Conservation (phyloP, 306 rosid species). For the Begonia loranthoides region DNA sequence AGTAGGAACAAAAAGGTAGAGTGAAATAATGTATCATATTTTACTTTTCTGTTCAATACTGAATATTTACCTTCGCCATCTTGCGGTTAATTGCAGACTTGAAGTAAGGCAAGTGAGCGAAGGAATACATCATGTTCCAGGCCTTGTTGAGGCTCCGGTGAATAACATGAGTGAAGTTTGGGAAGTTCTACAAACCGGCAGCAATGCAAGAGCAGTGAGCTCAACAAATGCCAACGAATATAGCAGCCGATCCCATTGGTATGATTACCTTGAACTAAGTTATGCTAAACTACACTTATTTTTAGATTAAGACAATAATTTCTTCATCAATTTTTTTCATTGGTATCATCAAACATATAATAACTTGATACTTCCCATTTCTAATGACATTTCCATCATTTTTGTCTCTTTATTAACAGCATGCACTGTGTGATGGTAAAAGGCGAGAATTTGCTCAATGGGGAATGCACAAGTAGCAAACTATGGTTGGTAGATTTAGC, state of each 20-base stretch:
- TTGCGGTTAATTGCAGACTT: conserved; percentile 36
- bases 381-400: neutral
- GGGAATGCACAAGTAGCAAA: conserved; percentile 88
- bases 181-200: conserved; percentile 95
- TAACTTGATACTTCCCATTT: neutral
- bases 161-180: conserved; percentile 79
- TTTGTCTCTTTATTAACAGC: conserved; percentile 31
- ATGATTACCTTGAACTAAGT: no score
- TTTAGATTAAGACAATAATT: no score
- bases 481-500: conserved; percentile 96
- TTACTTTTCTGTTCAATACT: neutral
- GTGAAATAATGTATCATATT: neutral
- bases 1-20: conserved; percentile 52
- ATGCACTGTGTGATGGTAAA: conserved; percentile 97
- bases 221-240: conserved; percentile 89
- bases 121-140: conserved; percentile 87
- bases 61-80: conserved; percentile 5
- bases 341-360: neutral
- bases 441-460: conserved; percentile 82
- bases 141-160: conserved; percentile 81
- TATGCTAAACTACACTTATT: no score
- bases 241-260: conserved; percentile 96
- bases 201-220: conserved; percentile 89
- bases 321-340: neutral
- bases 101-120: conserved; percentile 82